Evolutionary conservation across 164 flowering plant genomes (phyloP).

Genomic region (Berberis thunbergii): DNA sequence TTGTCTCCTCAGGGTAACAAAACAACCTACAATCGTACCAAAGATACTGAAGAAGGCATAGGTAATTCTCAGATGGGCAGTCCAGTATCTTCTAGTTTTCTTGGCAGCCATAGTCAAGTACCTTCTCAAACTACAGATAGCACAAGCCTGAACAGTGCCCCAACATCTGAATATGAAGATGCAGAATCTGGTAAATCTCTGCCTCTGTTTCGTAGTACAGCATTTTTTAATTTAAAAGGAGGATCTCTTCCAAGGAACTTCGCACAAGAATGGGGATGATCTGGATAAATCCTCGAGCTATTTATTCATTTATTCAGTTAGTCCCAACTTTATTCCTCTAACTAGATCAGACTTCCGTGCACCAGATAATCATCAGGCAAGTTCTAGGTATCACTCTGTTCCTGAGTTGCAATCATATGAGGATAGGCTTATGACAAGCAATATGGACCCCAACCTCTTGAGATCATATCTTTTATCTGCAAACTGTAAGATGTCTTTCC

Average conservation of each 20-base stretch:
- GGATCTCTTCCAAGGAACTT: background rate
- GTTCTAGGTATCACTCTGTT: conserved; percentile 33
- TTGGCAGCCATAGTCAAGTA: conserved; percentile 24
- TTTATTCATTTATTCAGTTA: background rate
- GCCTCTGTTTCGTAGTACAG: background rate
- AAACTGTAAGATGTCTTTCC: conserved; percentile 1
- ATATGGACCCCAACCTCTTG: conserved; percentile 23
- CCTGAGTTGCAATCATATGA: conserved; percentile 28
- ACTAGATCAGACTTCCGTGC: conserved; percentile 19
- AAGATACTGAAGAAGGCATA: conserved; percentile 26
- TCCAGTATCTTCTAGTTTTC: conserved; percentile 36
- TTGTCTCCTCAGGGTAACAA: conserved; percentile 36
- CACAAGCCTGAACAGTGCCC: conserved; percentile 50
- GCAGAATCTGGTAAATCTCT: conserved; percentile 60
- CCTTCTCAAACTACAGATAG: conserved; percentile 53
- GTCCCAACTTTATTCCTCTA: conserved; percentile 11
- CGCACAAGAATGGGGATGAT: background rate
- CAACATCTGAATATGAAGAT: conserved; percentile 71
- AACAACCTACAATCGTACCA: conserved; percentile 28
- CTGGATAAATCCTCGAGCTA: background rate
- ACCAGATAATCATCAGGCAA: conserved; percentile 49
- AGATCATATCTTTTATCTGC: conserved; percentile 9
- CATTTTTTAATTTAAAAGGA: background rate
- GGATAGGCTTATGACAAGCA: conserved; percentile 16
- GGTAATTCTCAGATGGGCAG: conserved; percentile 33